phyloP scores from a whole-genome alignment of 108 stramenopile genomes.

The Mediolabrus comicus region DNA sequence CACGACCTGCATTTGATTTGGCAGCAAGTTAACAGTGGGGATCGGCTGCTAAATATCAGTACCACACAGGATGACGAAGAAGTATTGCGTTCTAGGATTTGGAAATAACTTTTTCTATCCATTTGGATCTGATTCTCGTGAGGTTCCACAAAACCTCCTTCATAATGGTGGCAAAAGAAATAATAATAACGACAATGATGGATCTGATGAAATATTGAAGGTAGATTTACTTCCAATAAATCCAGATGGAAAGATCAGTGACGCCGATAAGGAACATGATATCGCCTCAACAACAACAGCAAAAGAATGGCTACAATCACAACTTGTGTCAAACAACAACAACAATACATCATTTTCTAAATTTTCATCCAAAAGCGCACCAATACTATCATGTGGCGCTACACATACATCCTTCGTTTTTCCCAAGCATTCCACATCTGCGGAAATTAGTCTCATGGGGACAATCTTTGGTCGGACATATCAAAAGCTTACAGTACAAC shows the following conservation, averaged over 20 bases:
- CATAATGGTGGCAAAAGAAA: background rate
- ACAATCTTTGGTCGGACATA: slow-evolving; percentile 44
- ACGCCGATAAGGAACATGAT: background rate
- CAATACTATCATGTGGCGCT: slow-evolving; percentile 36
- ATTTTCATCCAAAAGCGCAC: slow-evolving; percentile 16
- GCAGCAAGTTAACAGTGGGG: background rate
- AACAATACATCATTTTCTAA: background rate
- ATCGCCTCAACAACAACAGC: background rate
- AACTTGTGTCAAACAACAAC: background rate
- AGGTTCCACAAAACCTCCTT: slow-evolving; percentile 19
- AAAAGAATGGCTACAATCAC: background rate
- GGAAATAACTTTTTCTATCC: slow-evolving; percentile 50
- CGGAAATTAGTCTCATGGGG: slow-evolving; percentile 26
- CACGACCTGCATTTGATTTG: too few relatives aligned
- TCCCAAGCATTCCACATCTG: slow-evolving; percentile 3
- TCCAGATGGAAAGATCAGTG: background rate
- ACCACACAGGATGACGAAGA: slow-evolving; percentile 12
- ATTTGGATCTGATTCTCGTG: slow-evolving; percentile 28
- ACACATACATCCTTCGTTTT: slow-evolving; percentile 43
- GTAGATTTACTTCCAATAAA: slow-evolving; percentile 7
- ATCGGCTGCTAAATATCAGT: background rate
- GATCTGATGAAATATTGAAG: background rate
- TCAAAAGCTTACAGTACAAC: slow-evolving; percentile 31
- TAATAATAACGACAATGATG: background rate
- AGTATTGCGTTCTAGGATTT: slow-evolving; percentile 39